A percentile compares a stretch with the other conserved stretches of the same genome.
Conservation (phyloP, 306 rosid genomes). For the Pterocarpus macrocarpus region DNA sequence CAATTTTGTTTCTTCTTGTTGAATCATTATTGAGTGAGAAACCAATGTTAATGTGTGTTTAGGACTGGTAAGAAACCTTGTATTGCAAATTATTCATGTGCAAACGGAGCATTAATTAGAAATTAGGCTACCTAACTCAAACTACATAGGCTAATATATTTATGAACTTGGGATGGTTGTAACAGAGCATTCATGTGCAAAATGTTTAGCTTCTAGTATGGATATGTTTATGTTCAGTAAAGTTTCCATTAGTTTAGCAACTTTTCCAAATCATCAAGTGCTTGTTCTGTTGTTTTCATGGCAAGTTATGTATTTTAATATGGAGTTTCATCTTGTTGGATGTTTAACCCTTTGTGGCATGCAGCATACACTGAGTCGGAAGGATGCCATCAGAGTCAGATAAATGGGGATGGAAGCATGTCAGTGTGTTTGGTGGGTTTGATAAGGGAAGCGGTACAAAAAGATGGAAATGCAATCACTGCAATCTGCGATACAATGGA, state of each 20-base stretch:
- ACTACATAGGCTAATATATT: background rate
- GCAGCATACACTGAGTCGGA: conserved; percentile 38
- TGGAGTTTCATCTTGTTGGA: conserved; percentile 23
- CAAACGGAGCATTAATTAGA: background rate
- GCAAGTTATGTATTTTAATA: conserved; percentile 12
- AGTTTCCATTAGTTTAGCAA: background rate
- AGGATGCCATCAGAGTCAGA: conserved; percentile 63
- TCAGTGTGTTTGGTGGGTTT: conserved; percentile 70
- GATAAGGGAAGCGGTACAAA: conserved; percentile 77
- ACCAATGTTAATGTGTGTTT: background rate
- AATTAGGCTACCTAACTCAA: background rate
- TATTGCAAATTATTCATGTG: background rate
- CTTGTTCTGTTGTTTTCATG: conserved; percentile 1
- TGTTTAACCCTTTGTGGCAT: conserved; percentile 19
- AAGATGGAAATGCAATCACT: conserved; percentile 75
- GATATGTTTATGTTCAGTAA: background rate
- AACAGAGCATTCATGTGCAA: background rate
- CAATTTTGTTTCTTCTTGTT: background rate
- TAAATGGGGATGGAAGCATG: conserved; percentile 76
- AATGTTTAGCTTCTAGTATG: conserved; percentile 13
- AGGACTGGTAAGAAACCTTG: background rate
- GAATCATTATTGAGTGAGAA: conserved; percentile 7
- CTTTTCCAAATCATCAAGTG: background rate
- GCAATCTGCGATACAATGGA: conserved; percentile 63
- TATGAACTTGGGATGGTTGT: background rate